Evolutionary conservation across 2,329 filamentous ascomycete genomes (phyloP), one percentile per base, ranked within the genome.

Genomic region (Talaromyces funiculosus): DNA sequence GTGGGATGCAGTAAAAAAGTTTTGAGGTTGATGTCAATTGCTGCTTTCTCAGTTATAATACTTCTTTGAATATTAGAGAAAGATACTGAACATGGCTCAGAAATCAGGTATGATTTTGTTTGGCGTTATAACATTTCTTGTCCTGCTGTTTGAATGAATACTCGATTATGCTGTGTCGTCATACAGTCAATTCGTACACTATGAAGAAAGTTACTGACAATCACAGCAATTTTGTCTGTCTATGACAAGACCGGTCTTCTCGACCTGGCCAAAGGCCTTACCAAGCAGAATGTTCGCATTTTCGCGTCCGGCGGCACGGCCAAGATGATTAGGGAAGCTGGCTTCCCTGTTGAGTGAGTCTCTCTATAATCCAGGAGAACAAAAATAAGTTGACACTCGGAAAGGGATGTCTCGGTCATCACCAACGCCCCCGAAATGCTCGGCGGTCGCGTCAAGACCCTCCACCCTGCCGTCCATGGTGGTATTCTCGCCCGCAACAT

Each of bases 401-500:
- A n/a, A 18, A 95, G 91, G 80, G 94, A 99, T 80, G 90, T 99
- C 70, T 97, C 93, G 56, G 92, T 92, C 76, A 97, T 99, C 78
- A 99, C 94, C 55, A 88, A 91, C 73, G 92, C 94, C 12, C 94
- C 94, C 60, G 94, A 99, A 81, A 97, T 99, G 91, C 87, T 97
- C 54, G 89, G 87, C 67, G 92, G 92, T 66, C 83, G 89, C 71
- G 89, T 92, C 77, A 97, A 99, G 88, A 97, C 94, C 60, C 89
- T 97, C 53, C 93, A 97, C 78, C 93, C 94, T 45, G 92, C 93
- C 61, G 92, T 96, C 62, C 89, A 92, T 72, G 89, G 80, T 62
- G 80, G 81, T 66, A 97, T 99, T 69, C 88, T 99, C 64, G 94
- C 94, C 63, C 90, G 94, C 66, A 87, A 97, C 77, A 88, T 97